Evolutionary conservation across 2,329 filamentous ascomycete species (phyloP).

Genomic region (Penicillium sp.): DNA sequence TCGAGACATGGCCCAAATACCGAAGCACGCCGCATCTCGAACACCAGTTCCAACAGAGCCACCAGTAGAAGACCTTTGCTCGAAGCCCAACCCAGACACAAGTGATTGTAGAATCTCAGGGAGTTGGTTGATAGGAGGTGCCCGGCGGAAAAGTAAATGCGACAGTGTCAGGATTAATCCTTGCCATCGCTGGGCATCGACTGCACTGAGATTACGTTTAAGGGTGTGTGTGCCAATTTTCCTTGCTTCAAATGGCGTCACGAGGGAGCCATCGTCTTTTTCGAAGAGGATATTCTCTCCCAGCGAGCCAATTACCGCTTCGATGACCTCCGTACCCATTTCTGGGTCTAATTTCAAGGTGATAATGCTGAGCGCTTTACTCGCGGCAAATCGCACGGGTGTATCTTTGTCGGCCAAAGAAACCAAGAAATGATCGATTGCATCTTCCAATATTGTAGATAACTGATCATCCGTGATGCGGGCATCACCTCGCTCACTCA

Average conservation of each 20-base stretch:
- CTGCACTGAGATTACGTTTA: conserved; percentile 65
- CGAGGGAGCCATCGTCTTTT: conserved; percentile 43
- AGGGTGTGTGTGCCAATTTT: conserved; percentile 40
- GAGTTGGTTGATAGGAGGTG: conserved; percentile 69
- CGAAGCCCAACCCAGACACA: conserved; percentile 78
- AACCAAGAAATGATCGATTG: conserved; percentile 78
- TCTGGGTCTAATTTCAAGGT: conserved; percentile 74
- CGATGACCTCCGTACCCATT: conserved; percentile 83
- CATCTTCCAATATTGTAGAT: conserved; percentile 68
- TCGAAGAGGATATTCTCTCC: conserved; percentile 63
- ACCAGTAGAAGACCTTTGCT: conserved; percentile 84
- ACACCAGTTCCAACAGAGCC: conserved; percentile 84
- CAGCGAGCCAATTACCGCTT: conserved; percentile 73
- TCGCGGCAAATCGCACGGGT: conserved; percentile 83
- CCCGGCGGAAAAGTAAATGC: conserved; percentile 80
- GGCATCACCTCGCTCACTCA: conserved; percentile 43
- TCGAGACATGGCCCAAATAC: conserved; percentile 87
- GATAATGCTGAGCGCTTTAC: conserved; percentile 87
- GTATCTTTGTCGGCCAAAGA: conserved; percentile 83
- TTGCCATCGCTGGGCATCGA: conserved; percentile 86
- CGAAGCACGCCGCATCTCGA: conserved; percentile 92
- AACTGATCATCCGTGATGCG: conserved; percentile 33
- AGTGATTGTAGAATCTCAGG: conserved; percentile 74
- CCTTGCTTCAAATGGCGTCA: conserved; percentile 37
- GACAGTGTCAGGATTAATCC: conserved; percentile 84